A percentile compares a stretch with the other conserved stretches of the same genome.
These are phyloP conservation scores for Pisolithus marmoratus DNA, from an alignment of 768 basidiomycete species.

Conservation along the genomic window DNA sequence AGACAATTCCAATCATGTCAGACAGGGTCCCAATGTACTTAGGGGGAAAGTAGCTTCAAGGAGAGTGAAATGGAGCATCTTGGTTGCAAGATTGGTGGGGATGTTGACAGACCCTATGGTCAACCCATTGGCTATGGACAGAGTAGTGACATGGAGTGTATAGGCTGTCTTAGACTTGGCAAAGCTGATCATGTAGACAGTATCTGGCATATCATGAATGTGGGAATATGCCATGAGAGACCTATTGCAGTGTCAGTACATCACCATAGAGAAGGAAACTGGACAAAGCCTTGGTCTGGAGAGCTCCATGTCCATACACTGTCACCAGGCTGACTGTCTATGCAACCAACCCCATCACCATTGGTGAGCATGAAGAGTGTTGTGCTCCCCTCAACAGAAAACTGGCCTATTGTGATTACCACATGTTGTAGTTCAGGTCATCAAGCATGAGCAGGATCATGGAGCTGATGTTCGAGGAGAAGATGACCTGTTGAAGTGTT, in stretches of 20 bases:
- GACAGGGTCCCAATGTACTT: constrained; percentile 11
- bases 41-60: constrained; percentile 18
- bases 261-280: not conserved
- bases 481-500: constrained; percentile 59
- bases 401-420: constrained; percentile 42
- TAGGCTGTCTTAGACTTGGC: constrained; percentile 42
- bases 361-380: constrained; percentile 53
- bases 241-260: constrained; percentile 32
- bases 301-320: constrained; percentile 70
- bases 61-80: constrained; percentile 31
- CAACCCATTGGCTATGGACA: constrained; percentile 51
- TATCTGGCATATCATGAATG: constrained; percentile 44
- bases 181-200: constrained; percentile 53
- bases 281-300: constrained; percentile 56
- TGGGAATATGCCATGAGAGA: constrained; percentile 60
- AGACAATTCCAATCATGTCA: constrained; percentile 44
- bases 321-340: constrained; percentile 49
- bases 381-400: constrained; percentile 21
- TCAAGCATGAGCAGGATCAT: constrained; percentile 37
- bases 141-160: constrained; percentile 62
- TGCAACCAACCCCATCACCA: constrained; percentile 46
- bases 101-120: constrained; percentile 45
- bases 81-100: constrained; percentile 42
- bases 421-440: constrained; percentile 48
- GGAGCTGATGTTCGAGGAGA: constrained; percentile 58